Conservation (phyloP, 805 yeast genomes). For the Candida chauliodis region DNA sequence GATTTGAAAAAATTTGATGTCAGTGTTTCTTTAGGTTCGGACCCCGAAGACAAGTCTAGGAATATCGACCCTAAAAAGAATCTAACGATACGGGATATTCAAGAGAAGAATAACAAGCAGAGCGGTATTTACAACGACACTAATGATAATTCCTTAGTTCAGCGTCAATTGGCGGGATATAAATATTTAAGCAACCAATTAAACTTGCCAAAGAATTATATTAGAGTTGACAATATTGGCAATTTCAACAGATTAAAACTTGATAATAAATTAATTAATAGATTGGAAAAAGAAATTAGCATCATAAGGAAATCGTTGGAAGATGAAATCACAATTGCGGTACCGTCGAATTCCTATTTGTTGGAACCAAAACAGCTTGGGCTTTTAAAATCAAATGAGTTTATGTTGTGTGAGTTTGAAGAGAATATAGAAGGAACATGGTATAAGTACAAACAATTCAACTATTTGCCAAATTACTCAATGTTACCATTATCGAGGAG, state of each 20-base stretch:
- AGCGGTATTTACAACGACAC: constrained; percentile 1
- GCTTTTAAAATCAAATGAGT: constrained; percentile 28
- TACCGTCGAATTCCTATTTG: constrained; percentile 19
- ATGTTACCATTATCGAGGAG: constrained; percentile 19
- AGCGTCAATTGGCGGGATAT: constrained; percentile 3
- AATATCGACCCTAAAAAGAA: constrained; percentile 17
- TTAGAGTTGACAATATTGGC: constrained; percentile 1
- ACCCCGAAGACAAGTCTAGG: constrained; percentile 16
- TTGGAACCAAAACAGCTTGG: constrained; percentile 17
- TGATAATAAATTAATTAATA: background rate
- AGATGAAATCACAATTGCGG: constrained; percentile 25
- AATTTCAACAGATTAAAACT: constrained; percentile 2
- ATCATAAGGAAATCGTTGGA: constrained; percentile 25
- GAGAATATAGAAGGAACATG: constrained; percentile 4
- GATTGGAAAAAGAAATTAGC: constrained; percentile 4
- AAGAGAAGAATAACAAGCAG: constrained; percentile 2
- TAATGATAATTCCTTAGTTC: background rate
- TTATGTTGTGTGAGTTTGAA: constrained; percentile 23
- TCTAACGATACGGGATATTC: constrained; percentile 3
- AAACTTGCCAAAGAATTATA: constrained; percentile 1
- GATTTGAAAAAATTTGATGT: constrained; percentile 34
- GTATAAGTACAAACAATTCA: constrained; percentile 5
- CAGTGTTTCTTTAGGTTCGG: constrained; percentile 23
- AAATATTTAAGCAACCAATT: constrained; percentile 3
- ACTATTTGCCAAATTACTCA: constrained; percentile 33